Percentiles rank a stretch among this genome's conserved stretches.
Conservation (phyloP, 2,329 filamentous ascomycete species). For the Ophiostoma ips region DNA sequence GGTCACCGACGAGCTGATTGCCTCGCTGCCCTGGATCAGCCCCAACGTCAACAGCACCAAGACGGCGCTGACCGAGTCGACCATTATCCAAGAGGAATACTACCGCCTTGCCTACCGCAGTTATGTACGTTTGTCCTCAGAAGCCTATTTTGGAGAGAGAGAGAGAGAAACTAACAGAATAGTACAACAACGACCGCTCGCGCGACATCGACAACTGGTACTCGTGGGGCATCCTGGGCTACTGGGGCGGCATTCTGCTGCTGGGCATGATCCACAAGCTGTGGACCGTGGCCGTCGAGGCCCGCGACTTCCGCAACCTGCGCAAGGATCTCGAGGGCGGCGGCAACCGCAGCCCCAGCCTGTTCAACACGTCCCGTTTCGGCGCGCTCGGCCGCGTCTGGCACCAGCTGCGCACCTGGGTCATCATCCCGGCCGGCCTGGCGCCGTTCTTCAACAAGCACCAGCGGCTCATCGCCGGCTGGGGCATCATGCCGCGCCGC, state of each 20-base stretch:
- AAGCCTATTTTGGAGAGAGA: not conserved
- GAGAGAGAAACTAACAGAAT: not conserved
- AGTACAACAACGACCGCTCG: not conserved
- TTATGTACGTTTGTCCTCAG: not conserved
- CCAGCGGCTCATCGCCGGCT: not conserved
- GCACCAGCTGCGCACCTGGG: not conserved
- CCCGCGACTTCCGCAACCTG: not conserved
- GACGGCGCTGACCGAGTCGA: not conserved
- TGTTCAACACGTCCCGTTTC: not conserved
- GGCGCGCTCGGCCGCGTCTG: not conserved
- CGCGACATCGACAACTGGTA: not conserved
- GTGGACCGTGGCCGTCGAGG: not conserved
- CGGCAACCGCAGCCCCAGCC: not conserved
- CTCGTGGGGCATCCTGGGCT: conserved; percentile 1
- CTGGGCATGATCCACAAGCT: conserved; percentile 1
- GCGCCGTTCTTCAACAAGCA: not conserved
- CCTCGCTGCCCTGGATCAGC: not conserved
- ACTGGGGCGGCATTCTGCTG: not conserved
- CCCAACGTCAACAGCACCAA: not conserved
- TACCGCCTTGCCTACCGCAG: conserved; percentile 1
- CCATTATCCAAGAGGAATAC: not conserved
- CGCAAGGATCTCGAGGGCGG: not conserved
- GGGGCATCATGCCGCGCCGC: not conserved
- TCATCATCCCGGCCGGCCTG: not conserved
- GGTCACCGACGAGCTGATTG: not conserved